Evolutionary conservation across 208 protist genomes (phyloP), one percentile per base, ranked within the genome.

Genomic region (Naegleria gruberi): DNA sequence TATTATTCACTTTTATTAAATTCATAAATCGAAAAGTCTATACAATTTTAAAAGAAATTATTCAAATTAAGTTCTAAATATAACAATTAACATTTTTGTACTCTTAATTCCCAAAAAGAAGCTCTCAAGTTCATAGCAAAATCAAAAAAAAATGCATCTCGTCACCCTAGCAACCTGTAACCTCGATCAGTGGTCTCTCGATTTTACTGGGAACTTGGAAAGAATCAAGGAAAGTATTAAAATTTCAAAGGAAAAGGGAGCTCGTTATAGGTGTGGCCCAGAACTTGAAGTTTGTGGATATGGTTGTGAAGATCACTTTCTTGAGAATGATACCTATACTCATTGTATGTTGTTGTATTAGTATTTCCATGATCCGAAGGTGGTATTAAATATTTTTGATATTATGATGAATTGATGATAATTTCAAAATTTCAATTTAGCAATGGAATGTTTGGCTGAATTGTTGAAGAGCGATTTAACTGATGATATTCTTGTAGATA

Each of bases 241-340:
- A 19, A 65, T 91, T 34, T 93, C 95, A 30, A 95, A 94, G 85
- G 81, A 41, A 0, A 51, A 57, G 40, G 94, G 94, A n/a, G 90
- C 91, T 0, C 23, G 45, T 42, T 85, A 86, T 19, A 73, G 90
- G 2, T 26, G 89, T 6, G 93, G 92, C 1, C 94, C 94, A 0
- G 94, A 96, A 91, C 91, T 96, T 15, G 93, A 94, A 89, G 41
- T 95, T 0, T 89, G 74, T 34, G 94, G 96, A n/a, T 97, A 97
- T 92, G 94, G 94, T 23, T 97, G 96, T 90, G 94, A 96, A 90
- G 96, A 97, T 91, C 94, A 96, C 65, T 97, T 97, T 87, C 86
- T 94, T 40, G 96, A 97, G 92, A 74, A 90, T 47, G 96, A 97
- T 91, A 96, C 95, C 45, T 91, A 93, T 47, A 65, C 91, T 15